Base-by-base conservation (phyloP, 169 alveolate species). In the Babesia ovis region DNA sequence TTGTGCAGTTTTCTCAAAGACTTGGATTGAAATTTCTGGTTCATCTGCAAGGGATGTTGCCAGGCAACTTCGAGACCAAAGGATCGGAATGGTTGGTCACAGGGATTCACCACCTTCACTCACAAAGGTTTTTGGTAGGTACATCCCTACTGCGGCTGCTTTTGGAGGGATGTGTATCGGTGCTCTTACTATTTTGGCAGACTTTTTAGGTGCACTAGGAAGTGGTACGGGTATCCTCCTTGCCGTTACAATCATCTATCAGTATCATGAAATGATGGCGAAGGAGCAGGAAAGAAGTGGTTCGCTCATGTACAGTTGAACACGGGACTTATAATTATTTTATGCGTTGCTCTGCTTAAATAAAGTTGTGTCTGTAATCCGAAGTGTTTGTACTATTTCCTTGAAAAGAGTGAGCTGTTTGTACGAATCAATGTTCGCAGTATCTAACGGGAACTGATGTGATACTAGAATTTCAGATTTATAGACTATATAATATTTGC, bases 161-260 rank as follows among this genome's bases (percentile, higher is more conserved):
- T 97, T 98, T 80, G 99, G 99, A 23, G 99, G 99, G 39, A 95
- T 97, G 99, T 98, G 99, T 85, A 97, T 98, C 83, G 99, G 99
- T 41, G 98, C 98, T 12, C 90, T 98, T 58, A 95, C 99, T 41
- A 96, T 98, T 70, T 81, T 97, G 54, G 99, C 99, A 39, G 99
- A 98, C 84, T 96, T 98, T 84, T 91, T 98, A 50, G 99, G 99
- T 25, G 99, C 99, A 31, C 96, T 98, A 81, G 99, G 99, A 35
- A 92, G 98, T 57, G 99, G 99, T 20, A 98, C 99, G 51, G 99
- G 99, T 85, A 92, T 91, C 70, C 90, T 96, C 39, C 91, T 97
- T 46, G 99, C 99, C 22, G 99, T 98, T 34, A 97, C 99, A 22
- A 98, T 98, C 83, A 97, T 98, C 71, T 98, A 97, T 89, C 98